These are phyloP conservation scores for Cichorium intybus DNA, from an alignment of 140 eudicot species.

Conservation along the genomic window DNA sequence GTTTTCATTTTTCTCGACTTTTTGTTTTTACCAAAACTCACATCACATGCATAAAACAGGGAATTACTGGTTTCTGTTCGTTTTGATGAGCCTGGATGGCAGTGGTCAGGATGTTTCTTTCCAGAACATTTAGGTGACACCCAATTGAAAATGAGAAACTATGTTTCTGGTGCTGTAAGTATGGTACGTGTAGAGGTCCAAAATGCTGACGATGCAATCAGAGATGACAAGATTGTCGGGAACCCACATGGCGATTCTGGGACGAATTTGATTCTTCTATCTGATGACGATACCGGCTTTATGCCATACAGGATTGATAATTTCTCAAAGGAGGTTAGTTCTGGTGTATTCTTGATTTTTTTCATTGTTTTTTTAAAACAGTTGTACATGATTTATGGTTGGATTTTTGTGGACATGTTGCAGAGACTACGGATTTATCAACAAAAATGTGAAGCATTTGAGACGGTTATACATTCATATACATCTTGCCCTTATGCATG, in stretches of 20 bases:
- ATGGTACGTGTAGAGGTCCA: constrained; percentile 94
- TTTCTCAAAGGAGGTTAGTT: constrained; percentile 87
- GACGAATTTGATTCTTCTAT: constrained; percentile 77
- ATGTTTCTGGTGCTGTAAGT: constrained; percentile 63
- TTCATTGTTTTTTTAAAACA: neutral
- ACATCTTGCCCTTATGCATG: constrained; percentile 93
- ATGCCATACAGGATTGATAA: constrained; percentile 96
- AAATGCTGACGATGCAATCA: constrained; percentile 79
- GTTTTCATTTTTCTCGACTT: neutral
- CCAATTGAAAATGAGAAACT: constrained; percentile 82
- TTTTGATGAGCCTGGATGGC: constrained; percentile 94
- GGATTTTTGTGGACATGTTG: constrained; percentile 28
- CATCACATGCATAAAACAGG: constrained; percentile 45
- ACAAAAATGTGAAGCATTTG: constrained; percentile 91
- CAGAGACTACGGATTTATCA: constrained; percentile 90
- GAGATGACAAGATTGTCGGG: constrained; percentile 74
- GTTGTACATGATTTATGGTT: neutral
- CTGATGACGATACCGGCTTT: constrained; percentile 95
- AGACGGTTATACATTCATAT: constrained; percentile 79
- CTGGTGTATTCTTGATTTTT: constrained; percentile 4
- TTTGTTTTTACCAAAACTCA: neutral
- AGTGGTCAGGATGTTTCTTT: constrained; percentile 96
- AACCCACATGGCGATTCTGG: constrained; percentile 77
- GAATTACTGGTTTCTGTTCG: constrained; percentile 80
- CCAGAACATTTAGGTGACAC: constrained; percentile 97